These are phyloP conservation scores for Coriaria nepalensis DNA, from an alignment of 306 rosid genomes.

Conservation along the genomic window DNA sequence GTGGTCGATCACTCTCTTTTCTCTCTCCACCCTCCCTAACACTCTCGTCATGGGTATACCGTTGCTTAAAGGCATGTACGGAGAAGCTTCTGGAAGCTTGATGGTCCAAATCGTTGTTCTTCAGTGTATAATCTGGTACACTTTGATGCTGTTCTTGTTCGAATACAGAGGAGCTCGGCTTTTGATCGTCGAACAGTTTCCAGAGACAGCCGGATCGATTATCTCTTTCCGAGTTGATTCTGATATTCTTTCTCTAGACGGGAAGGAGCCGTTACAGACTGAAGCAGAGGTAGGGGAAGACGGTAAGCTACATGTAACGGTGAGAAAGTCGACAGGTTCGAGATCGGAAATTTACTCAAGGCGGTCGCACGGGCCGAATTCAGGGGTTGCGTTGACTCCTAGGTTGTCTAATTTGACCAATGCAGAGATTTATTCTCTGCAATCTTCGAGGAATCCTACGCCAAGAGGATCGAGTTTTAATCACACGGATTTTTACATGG, in stretches of 20 bases:
- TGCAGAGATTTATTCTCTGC: conserved; percentile 77
- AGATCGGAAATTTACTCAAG: conserved; percentile 56
- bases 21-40: conserved; percentile 72
- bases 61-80: conserved; percentile 63
- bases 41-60: conserved; percentile 87
- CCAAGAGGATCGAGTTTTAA: conserved; percentile 80
- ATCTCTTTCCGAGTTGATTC: conserved; percentile 70
- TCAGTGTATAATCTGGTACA: conserved; percentile 75
- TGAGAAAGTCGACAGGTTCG: conserved; percentile 53
- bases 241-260: conserved; percentile 59
- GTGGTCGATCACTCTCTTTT: conserved; percentile 74
- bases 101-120: conserved; percentile 81
- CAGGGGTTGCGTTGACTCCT: conserved; percentile 57
- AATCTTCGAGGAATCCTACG: conserved; percentile 64
- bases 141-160: conserved; percentile 64
- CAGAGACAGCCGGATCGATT: conserved; percentile 64
- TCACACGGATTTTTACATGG: conserved; percentile 50
- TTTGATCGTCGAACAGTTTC: conserved; percentile 67
- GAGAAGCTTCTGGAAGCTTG: conserved; percentile 37
- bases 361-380: conserved; percentile 44
- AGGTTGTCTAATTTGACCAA: conserved; percentile 64
- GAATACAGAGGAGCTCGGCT: conserved; percentile 73
- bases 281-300: conserved; percentile 77
- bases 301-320: conserved; percentile 62
- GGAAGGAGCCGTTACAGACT: conserved; percentile 65